Evolutionary conservation across 805 yeast genomes (phyloP).

Genomic region (Helenozyma rhizophorensis): DNA sequence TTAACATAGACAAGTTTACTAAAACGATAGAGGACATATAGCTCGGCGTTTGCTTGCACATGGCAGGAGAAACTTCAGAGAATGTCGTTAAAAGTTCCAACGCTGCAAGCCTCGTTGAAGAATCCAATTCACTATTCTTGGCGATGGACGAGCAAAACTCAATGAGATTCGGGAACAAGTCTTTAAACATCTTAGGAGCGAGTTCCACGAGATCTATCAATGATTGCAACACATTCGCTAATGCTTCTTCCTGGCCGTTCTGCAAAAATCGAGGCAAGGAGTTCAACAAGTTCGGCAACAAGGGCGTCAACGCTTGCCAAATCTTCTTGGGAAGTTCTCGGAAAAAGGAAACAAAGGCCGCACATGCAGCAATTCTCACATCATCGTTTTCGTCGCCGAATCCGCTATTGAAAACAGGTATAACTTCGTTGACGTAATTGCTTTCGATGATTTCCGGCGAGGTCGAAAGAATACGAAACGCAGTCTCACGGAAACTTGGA

Average conservation of each 20-base stretch:
- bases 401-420: constrained; percentile 74
- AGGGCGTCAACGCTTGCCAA: constrained; percentile 73
- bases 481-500: constrained; percentile 77
- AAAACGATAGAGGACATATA: constrained; percentile 72
- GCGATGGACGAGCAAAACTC: constrained; percentile 82
- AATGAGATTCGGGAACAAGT: constrained; percentile 84
- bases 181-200: constrained; percentile 92
- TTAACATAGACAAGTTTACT: constrained; percentile 75
- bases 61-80: constrained; percentile 87
- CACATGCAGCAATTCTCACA: constrained; percentile 86
- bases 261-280: constrained; percentile 81
- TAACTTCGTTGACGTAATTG: constrained; percentile 48
- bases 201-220: constrained; percentile 85
- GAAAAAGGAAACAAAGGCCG: constrained; percentile 89
- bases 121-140: constrained; percentile 75
- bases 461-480: constrained; percentile 82
- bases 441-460: constrained; percentile 74
- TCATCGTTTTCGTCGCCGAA: constrained; percentile 76
- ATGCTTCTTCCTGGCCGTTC: constrained; percentile 72
- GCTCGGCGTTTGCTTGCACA: constrained; percentile 79
- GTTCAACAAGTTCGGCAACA: constrained; percentile 79
- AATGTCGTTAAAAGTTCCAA: constrained; percentile 86
- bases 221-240: constrained; percentile 84
- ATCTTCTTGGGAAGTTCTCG: constrained; percentile 70
- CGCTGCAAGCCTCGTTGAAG: constrained; percentile 77